Percentiles rank a stretch among this genome's conserved stretches.
These are phyloP conservation scores for Microsporum canis DNA, from an alignment of 2,329 filamentous ascomycete species.

Conservation along the genomic window DNA sequence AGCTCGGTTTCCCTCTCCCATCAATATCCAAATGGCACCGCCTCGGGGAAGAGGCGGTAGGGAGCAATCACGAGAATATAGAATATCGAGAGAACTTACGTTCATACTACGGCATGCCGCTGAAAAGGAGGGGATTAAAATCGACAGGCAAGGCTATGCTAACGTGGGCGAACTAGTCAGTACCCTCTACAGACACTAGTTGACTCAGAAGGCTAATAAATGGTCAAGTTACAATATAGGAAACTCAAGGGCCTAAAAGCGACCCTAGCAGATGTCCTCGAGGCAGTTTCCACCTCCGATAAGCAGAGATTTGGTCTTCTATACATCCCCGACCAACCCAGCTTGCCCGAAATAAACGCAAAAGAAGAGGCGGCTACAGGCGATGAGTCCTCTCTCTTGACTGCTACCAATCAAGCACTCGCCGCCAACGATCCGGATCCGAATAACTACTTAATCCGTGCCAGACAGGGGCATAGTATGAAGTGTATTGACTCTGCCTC, in stretches of 20 bases:
- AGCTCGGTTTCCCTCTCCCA: neutral
- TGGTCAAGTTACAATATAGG: slow-evolving; percentile 42
- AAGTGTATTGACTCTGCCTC: slow-evolving; percentile 56
- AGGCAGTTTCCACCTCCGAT: slow-evolving; percentile 61
- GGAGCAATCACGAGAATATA: slow-evolving; percentile 23
- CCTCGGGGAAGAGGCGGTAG: slow-evolving; percentile 2
- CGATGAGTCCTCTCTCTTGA: slow-evolving; percentile 16
- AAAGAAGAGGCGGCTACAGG: slow-evolving; percentile 14
- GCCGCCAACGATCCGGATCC: slow-evolving; percentile 40
- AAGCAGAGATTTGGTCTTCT: slow-evolving; percentile 86
- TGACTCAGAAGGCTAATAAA: neutral
- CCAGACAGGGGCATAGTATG: slow-evolving; percentile 90
- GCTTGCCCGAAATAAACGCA: slow-evolving; percentile 12
- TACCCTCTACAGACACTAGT: slow-evolving; percentile 8
- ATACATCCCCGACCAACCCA: slow-evolving; percentile 31
- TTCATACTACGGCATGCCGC: slow-evolving; percentile 51
- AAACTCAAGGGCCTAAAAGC: slow-evolving; percentile 57
- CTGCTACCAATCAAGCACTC: slow-evolving; percentile 27
- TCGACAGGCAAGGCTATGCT: slow-evolving; percentile 50
- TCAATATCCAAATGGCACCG: neutral
- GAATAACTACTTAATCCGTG: slow-evolving; percentile 71
- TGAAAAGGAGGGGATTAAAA: slow-evolving; percentile 46
- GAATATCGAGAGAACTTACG: slow-evolving; percentile 33
- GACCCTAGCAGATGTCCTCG: slow-evolving; percentile 62
- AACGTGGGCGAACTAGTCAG: slow-evolving; percentile 48